phyloP scores from a whole-genome alignment of 2,329 filamentous ascomycete genomes.

The Tolypocladium album region DNA sequence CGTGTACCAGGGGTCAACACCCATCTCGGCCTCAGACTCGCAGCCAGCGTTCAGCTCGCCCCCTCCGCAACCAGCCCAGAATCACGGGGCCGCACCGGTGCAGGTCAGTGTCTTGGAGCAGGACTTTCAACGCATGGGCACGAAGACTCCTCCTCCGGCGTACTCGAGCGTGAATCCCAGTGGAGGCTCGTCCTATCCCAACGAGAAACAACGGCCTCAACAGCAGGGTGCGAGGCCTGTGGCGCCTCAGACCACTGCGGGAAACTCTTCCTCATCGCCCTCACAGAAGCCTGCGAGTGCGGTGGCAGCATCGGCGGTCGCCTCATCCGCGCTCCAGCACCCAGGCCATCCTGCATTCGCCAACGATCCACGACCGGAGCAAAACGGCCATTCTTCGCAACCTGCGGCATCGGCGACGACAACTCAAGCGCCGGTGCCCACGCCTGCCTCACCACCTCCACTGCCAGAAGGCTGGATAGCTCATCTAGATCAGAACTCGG shows the following conservation, averaged over 20 bases:
- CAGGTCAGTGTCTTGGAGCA: slow-evolving; percentile 69
- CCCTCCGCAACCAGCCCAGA: slow-evolving; percentile 24
- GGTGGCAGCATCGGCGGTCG: slow-evolving; percentile 17
- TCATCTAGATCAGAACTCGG: slow-evolving; percentile 87
- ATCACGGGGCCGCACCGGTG: slow-evolving; percentile 23
- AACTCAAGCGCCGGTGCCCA: slow-evolving; percentile 43
- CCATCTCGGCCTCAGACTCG: slow-evolving; percentile 44
- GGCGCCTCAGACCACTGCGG: slow-evolving; percentile 13
- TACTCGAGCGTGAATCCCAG: slow-evolving; percentile 67
- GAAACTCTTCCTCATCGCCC: slow-evolving; percentile 15
- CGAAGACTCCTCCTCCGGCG: slow-evolving; percentile 83
- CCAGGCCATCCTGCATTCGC: slow-evolving; percentile 81
- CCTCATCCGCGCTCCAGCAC: slow-evolving; percentile 41
- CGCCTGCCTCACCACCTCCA: slow-evolving; percentile 78
- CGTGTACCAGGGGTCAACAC: slow-evolving; percentile 77
- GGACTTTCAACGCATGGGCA: slow-evolving; percentile 74
- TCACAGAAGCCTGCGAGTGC: slow-evolving; percentile 16
- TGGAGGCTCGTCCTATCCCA: slow-evolving; percentile 53
- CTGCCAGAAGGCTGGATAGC: slow-evolving; percentile 98
- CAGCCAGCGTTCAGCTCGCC: slow-evolving; percentile 31
- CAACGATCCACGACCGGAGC: slow-evolving; percentile 58
- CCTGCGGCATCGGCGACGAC: slow-evolving; percentile 30
- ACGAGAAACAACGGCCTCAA: slow-evolving; percentile 60
- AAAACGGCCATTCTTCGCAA: slow-evolving; percentile 36
- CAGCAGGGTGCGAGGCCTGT: slow-evolving; percentile 9